Base-by-base conservation (phyloP, 768 basidiomycete species). In the Podaxis rugospora region DNA sequence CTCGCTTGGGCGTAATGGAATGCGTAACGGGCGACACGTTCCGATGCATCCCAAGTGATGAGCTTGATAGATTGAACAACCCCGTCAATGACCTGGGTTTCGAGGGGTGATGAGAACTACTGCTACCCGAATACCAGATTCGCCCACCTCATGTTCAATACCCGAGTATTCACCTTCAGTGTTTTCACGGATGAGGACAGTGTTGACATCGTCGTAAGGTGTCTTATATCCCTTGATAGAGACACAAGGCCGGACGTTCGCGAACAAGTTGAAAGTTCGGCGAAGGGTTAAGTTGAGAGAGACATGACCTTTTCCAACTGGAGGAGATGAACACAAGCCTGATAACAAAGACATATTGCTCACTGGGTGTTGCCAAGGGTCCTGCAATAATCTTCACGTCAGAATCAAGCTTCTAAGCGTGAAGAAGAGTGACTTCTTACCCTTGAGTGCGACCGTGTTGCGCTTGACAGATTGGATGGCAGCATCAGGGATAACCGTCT, bases 111-210 rank as follows among this genome's bases (percentile, higher is more conserved):
- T 42, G 14, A 32, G 40, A 13, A 32, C 25, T 47, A 53, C 27
- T 46, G 40, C 25, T 4, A 32, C 21, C 27, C 4, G 16, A 49
- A 39, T 54, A 21, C 55, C n/a, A 27, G 28, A n/a, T 36, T 35
- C 6, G 57, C 76, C 10, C 62, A 94, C 95, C 86, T 98, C 95
- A 74, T 99, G 97, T 76, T 99, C 97, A 67, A 99, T 98, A 67
- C 97, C 97, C 62, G 95, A 98, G 77, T 99, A 99, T 75, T 99
- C 97, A 74, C 97, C 97, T 76, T 99, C 97, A 7, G 97, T 99
- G 76, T 99, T 99, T 80, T 99, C 97, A 71, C 97, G 93, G 73
- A 99, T 99, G 66, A 99, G 80, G 55, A 98, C 95, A 25, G 93
- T 95, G 80, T 99, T 91, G 65, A 99, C 97, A 69, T 98, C 90